phyloP scores from a whole-genome alignment of 2,329 filamentous ascomycete genomes.

The Ophiognomonia clavigignenti-juglandacearum region DNA sequence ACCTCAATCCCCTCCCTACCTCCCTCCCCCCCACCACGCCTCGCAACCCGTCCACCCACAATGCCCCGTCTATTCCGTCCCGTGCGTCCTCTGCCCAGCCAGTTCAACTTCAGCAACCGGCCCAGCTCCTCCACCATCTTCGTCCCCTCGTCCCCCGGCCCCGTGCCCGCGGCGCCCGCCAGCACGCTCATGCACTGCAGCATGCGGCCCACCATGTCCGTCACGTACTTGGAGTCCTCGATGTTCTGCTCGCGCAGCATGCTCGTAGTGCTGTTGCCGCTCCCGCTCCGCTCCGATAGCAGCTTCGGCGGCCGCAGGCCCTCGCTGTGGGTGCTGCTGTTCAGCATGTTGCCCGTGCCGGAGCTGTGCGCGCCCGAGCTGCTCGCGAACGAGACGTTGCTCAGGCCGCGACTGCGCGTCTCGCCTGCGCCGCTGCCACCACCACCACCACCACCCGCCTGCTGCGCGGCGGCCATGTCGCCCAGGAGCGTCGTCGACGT shows the following conservation, averaged over 20 bases:
- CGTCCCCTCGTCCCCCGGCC: conserved; percentile 61
- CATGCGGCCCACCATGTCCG: conserved; percentile 92
- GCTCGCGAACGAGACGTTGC: conserved; percentile 69
- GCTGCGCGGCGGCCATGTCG: conserved; percentile 45
- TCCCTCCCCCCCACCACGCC: conserved; percentile 25
- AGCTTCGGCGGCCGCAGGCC: conserved; percentile 21
- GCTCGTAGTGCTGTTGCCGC: conserved; percentile 12
- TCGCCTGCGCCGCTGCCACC: no score
- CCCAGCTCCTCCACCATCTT: conserved; percentile 78
- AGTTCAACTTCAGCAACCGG: conserved; percentile 90
- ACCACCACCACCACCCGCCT: no score
- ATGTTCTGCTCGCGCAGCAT: conserved; percentile 49
- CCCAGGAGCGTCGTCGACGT: conserved; percentile 77
- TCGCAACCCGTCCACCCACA: conserved; percentile 62
- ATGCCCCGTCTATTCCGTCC: conserved; percentile 86
- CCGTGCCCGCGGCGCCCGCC: conserved; percentile 57
- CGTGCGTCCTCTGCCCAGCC: conserved; percentile 85
- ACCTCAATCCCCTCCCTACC: not conserved
- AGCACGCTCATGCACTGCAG: conserved; percentile 93
- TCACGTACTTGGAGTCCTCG: conserved; percentile 72
- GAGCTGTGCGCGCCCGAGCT: conserved; percentile 37
- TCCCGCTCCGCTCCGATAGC: conserved; percentile 6
- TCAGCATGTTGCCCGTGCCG: conserved; percentile 34
- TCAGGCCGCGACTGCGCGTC: conserved; percentile 73
- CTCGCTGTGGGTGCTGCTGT: conserved; percentile 47